Evolutionary conservation across 495 filamentous ascomycete species (phyloP).

Genomic region (Penicillium coffeae): DNA sequence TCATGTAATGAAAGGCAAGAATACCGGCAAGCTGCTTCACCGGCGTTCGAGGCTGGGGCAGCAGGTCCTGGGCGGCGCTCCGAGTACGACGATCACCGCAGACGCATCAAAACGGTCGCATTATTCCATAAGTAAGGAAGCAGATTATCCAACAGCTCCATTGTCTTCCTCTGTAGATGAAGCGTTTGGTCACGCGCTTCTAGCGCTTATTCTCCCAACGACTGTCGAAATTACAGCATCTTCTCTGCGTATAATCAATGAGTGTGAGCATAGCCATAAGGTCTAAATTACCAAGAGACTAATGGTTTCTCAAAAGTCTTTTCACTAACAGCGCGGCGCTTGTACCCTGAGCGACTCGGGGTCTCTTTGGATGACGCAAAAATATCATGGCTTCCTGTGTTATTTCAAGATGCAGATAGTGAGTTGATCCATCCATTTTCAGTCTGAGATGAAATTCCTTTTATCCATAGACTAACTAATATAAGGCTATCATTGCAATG

Average conservation of each 20-base stretch:
- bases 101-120: too few relatives aligned
- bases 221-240: conserved; percentile 9
- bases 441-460: background rate
- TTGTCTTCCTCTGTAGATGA: background rate
- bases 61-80: background rate
- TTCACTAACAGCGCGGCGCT: conserved; percentile 8
- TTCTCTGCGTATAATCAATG: conserved; percentile 12
- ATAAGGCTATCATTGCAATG: conserved; percentile 22
- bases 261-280: too few relatives aligned
- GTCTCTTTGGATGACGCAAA: conserved; percentile 20
- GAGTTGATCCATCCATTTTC: conserved; percentile 1
- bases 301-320: conserved; percentile 1
- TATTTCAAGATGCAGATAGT: conserved; percentile 20
- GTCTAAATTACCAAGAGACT: too few relatives aligned
- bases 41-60: conserved; percentile 16
- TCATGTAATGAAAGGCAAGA: conserved; percentile 32
- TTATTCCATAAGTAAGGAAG: too few relatives aligned
- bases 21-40: conserved; percentile 21
- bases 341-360: conserved; percentile 18
- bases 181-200: conserved; percentile 5
- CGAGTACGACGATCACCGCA: background rate
- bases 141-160: background rate
- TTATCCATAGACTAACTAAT: too few relatives aligned
- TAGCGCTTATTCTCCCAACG: conserved; percentile 7
- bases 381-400: conserved; percentile 12